Conservation (phyloP, 1,284 basidiomycete genomes). For the Prillingera fragicola region DNA sequence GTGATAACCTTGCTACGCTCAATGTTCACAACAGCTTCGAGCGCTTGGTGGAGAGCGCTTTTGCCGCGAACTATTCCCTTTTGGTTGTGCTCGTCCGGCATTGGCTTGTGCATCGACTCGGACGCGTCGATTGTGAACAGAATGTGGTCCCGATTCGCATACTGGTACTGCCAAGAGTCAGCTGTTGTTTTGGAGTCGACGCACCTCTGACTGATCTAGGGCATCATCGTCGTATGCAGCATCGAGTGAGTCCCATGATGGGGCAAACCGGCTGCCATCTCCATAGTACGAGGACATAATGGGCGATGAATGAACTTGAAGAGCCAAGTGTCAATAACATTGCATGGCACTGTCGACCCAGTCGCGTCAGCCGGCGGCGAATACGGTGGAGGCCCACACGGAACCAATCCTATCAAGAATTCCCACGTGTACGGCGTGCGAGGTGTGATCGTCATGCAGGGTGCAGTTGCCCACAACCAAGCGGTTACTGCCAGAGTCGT, state of each 20-base stretch:
- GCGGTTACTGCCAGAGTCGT: too few species aligned
- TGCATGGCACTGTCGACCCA: too few species aligned
- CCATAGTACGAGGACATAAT: conserved; percentile 41
- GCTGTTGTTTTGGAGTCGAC: not conserved
- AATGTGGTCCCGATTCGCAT: conserved; percentile 72
- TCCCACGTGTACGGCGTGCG: too few species aligned
- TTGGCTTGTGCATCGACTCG: conserved; percentile 71
- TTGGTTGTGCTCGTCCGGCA: conserved; percentile 49
- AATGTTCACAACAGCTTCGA: conserved; percentile 75
- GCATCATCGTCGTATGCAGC: conserved; percentile 34
- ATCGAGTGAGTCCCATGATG: conserved; percentile 40
- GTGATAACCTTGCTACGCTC: conserved; percentile 84
- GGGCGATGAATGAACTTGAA: conserved; percentile 1
- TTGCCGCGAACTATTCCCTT: conserved; percentile 34
- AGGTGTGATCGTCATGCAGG: too few species aligned
- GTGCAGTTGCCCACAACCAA: too few species aligned
- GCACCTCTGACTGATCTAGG: conserved; percentile 38
- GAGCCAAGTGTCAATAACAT: not conserved
- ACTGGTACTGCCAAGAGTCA: conserved; percentile 55
- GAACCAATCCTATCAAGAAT: too few species aligned
- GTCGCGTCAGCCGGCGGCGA: too few species aligned
- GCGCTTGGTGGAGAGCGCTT: conserved; percentile 54
- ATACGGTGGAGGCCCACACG: too few species aligned
- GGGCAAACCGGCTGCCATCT: conserved; percentile 24
- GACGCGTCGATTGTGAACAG: conserved; percentile 93